Conservation (phyloP, 345 rosid species). For the Lagerstroemia speciosa region DNA sequence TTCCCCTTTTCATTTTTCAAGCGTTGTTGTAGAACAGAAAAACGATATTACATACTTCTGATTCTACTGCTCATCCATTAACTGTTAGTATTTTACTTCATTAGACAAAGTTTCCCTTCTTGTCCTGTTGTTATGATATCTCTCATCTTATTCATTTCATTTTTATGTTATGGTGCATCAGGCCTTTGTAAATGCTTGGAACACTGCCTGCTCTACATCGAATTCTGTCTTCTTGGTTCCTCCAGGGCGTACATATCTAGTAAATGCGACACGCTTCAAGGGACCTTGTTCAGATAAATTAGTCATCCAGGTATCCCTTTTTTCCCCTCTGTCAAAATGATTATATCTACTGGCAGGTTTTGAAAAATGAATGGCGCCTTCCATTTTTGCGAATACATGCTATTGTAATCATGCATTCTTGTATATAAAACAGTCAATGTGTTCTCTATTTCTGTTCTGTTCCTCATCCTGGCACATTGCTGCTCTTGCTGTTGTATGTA, state of each 20-base stretch:
- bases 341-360: not conserved
- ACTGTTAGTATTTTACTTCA: not conserved
- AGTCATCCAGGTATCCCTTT: slow-evolving; percentile 70
- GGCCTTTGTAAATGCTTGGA: slow-evolving; percentile 81
- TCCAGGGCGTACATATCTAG: slow-evolving; percentile 51
- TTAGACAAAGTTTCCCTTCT: not conserved
- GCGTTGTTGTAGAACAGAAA: not conserved
- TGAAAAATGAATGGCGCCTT: not conserved
- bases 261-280: slow-evolving; percentile 70
- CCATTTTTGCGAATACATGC: not conserved
- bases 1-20: slow-evolving; percentile 1
- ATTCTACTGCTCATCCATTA: not conserved
- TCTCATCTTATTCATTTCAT: not conserved
- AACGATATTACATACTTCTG: not conserved
- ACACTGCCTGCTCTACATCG: slow-evolving; percentile 53
- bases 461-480: not conserved
- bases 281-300: slow-evolving; percentile 79
- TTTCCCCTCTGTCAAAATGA: not conserved
- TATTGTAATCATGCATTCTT: not conserved
- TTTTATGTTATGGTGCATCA: slow-evolving; percentile 9
- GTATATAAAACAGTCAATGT: not conserved
- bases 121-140: not conserved
- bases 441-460: not conserved
- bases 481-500: not conserved
- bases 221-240: slow-evolving; percentile 76